Percentiles rank a stretch among this genome's conserved stretches.
Evolutionary conservation across 2,329 filamentous ascomycete species (phyloP).

Genomic region (Cladosporium sp.): DNA sequence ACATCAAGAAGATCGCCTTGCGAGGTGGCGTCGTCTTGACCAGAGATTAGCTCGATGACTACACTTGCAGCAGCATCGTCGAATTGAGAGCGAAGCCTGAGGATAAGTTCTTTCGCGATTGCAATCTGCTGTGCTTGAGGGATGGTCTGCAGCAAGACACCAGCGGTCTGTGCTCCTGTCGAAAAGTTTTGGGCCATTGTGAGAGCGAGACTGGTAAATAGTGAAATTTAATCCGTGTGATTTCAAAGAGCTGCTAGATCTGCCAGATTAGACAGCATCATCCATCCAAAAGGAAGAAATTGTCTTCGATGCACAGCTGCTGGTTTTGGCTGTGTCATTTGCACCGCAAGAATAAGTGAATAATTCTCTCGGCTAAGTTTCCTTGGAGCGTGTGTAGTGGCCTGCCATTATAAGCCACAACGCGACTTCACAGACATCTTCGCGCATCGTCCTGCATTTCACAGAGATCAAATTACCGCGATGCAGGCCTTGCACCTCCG

Average conservation of each 20-base stretch:
- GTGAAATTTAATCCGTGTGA: neutral
- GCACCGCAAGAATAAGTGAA: neutral
- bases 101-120: slow-evolving; percentile 4
- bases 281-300: neutral
- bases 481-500: neutral
- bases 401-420: neutral
- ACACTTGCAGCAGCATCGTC: slow-evolving; percentile 16
- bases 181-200: slow-evolving; percentile 16
- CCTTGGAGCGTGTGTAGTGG: neutral
- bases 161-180: slow-evolving; percentile 16
- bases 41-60: slow-evolving; percentile 2
- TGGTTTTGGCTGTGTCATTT: neutral
- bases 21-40: neutral
- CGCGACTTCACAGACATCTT: neutral
- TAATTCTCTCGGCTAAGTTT: slow-evolving; percentile 1
- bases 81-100: neutral
- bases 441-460: neutral
- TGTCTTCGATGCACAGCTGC: neutral
- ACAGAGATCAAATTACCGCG: neutral
- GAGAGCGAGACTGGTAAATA: neutral
- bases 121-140: slow-evolving; percentile 6
- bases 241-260: neutral
- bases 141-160: slow-evolving; percentile 14
- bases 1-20: slow-evolving; percentile 10
- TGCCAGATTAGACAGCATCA: neutral